Conservation (phyloP, 31 red algal species). For the Asparagopsis taxiformis region DNA sequence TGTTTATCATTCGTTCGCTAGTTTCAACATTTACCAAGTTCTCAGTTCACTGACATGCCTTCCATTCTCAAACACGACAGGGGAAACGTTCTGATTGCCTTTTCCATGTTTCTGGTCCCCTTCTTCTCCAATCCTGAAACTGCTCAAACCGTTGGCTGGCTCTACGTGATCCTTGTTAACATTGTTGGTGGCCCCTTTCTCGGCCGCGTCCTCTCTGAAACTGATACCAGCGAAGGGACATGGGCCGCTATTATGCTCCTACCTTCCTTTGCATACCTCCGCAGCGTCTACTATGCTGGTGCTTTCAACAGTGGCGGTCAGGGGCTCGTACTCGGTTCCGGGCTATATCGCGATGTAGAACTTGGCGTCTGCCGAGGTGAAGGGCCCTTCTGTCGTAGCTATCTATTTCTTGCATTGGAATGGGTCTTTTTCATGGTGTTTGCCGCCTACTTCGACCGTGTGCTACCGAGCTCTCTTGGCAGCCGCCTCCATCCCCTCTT, state of each 20-base stretch:
- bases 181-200: slow-evolving; percentile 82
- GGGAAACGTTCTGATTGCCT: slow-evolving; percentile 81
- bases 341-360: slow-evolving; percentile 32
- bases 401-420: slow-evolving; percentile 60
- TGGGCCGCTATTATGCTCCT: slow-evolving; percentile 81
- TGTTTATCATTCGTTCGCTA: background rate
- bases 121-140: slow-evolving; percentile 82
- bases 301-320: slow-evolving; percentile 65
- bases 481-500: slow-evolving; percentile 81
- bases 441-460: slow-evolving; percentile 81
- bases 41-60: background rate
- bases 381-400: slow-evolving; percentile 71
- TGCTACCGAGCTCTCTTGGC: slow-evolving; percentile 44
- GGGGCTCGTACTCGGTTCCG: slow-evolving; percentile 44
- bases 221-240: slow-evolving; percentile 24
- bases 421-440: slow-evolving; percentile 53
- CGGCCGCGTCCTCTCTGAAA: slow-evolving; percentile 51
- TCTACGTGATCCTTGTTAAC: slow-evolving; percentile 69
- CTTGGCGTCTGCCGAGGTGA: slow-evolving; percentile 80
- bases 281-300: slow-evolving; percentile 78
- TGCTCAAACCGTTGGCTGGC: slow-evolving; percentile 71
- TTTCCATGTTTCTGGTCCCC: slow-evolving; percentile 76
- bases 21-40: background rate
- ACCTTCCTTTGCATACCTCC: slow-evolving; percentile 87
- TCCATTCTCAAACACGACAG: background rate